These are phyloP conservation scores for Calonectria pauciramosa DNA, from an alignment of 2,329 filamentous ascomycete genomes.

Conservation along the genomic window DNA sequence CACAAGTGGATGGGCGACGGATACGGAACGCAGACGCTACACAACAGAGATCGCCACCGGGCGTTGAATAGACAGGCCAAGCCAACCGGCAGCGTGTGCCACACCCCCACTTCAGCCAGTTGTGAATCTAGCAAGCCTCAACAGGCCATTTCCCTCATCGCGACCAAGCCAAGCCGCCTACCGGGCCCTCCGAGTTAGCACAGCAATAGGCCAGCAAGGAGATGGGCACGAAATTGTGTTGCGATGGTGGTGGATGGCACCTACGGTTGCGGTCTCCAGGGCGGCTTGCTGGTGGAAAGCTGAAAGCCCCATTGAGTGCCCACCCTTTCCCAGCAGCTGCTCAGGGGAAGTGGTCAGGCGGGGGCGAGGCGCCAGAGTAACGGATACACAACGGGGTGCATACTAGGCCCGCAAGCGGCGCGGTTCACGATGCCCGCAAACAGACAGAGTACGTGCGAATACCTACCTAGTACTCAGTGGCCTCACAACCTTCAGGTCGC, in stretches of 20 bases:
- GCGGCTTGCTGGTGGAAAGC: slow-evolving; percentile 18
- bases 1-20: neutral
- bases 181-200: neutral
- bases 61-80: neutral
- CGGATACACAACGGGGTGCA: slow-evolving; percentile 26
- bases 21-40: neutral
- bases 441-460: neutral
- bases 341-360: slow-evolving; percentile 18
- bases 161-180: neutral
- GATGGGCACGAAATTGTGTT: neutral
- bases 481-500: slow-evolving; percentile 1
- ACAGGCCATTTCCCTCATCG: neutral
- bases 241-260: neutral
- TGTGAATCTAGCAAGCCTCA: neutral
- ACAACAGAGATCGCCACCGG: slow-evolving; percentile 12
- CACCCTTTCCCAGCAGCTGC: slow-evolving; percentile 11
- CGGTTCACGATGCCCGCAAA: slow-evolving; percentile 20
- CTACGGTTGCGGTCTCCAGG: neutral
- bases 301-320: slow-evolving; percentile 12
- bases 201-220: neutral
- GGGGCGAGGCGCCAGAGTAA: slow-evolving; percentile 19
- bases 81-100: slow-evolving; percentile 1
- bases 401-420: slow-evolving; percentile 15
- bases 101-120: neutral
- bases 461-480: neutral